Evolutionary conservation across 306 rosid genomes (phyloP).

Genomic region (Carpinus viminea): DNA sequence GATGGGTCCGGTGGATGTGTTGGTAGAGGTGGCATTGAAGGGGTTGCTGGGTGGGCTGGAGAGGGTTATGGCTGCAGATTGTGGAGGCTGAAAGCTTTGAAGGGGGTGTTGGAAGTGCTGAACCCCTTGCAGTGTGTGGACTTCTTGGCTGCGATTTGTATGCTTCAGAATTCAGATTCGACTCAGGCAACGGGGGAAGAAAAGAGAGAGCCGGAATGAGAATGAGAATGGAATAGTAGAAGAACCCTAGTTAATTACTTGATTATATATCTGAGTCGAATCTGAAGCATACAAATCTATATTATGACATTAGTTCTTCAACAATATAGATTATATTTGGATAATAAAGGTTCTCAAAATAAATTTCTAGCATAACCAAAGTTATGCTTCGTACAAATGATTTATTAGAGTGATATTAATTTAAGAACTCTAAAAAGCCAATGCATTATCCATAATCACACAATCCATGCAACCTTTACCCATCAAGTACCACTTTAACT

Average conservation of each 20-base stretch:
- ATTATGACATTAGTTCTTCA: too few species aligned
- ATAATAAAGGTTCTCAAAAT: too few species aligned
- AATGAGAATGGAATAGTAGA: neutral
- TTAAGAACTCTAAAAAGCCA: too few species aligned
- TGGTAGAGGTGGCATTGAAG: slow-evolving; percentile 45
- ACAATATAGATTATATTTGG: too few species aligned
- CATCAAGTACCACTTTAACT: too few species aligned
- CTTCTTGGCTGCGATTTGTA: slow-evolving; percentile 50
- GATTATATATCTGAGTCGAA: too few species aligned
- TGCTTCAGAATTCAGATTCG: slow-evolving; percentile 47
- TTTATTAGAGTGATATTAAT: too few species aligned
- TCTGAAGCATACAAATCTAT: too few species aligned
- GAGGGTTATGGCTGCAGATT: slow-evolving; percentile 67
- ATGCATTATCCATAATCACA: too few species aligned
- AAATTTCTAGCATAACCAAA: too few species aligned
- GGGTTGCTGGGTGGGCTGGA: slow-evolving; percentile 50
- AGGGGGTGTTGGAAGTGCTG: slow-evolving; percentile 61
- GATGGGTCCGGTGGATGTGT: slow-evolving; percentile 18
- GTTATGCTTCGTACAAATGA: too few species aligned
- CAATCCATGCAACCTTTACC: too few species aligned
- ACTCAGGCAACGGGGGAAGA: slow-evolving; percentile 46
- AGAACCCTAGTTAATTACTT: neutral
- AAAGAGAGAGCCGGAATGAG: slow-evolving; percentile 2
- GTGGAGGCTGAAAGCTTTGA: slow-evolving; percentile 68
- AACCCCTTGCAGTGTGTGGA: slow-evolving; percentile 63